Conservation (phyloP, 352 stramenopile species). For the Pythium chondricola region DNA sequence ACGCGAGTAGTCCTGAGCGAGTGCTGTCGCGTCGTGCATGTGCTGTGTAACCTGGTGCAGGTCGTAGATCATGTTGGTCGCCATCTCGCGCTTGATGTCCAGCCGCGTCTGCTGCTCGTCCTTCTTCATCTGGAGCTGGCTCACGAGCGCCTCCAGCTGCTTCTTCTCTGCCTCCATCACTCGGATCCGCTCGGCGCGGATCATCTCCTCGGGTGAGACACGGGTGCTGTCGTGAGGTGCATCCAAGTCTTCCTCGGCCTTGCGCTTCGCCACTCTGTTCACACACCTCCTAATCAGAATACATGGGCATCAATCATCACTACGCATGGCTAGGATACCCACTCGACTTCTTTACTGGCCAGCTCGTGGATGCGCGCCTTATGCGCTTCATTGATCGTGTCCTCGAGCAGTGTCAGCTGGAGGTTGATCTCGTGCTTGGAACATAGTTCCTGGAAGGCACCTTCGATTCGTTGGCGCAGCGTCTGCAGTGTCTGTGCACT, state of each 20-base stretch:
- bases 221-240: conserved; percentile 6
- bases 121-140: conserved; percentile 31
- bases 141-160: conserved; percentile 35
- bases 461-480: conserved; percentile 46
- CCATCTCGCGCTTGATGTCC: conserved; percentile 36
- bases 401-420: conserved; percentile 43
- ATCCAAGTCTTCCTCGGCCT: conserved; percentile 5
- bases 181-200: conserved; percentile 35
- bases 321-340: too few relatives aligned
- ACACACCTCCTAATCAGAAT: too few relatives aligned
- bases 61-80: conserved; percentile 34
- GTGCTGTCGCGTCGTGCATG: conserved; percentile 28
- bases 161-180: conserved; percentile 49
- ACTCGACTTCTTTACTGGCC: conserved; percentile 21
- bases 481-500: conserved; percentile 43
- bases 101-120: conserved; percentile 33
- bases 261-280: conserved; percentile 7
- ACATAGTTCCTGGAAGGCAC: conserved; percentile 45
- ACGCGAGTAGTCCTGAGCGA: conserved; percentile 36
- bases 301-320: too few relatives aligned
- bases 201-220: conserved; percentile 28
- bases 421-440: conserved; percentile 39
- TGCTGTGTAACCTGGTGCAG: conserved; percentile 30
- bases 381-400: conserved; percentile 38
- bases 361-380: conserved; percentile 28